phyloP scores from a whole-genome alignment of 768 basidiomycete genomes.

The Agrocybe praecox region DNA sequence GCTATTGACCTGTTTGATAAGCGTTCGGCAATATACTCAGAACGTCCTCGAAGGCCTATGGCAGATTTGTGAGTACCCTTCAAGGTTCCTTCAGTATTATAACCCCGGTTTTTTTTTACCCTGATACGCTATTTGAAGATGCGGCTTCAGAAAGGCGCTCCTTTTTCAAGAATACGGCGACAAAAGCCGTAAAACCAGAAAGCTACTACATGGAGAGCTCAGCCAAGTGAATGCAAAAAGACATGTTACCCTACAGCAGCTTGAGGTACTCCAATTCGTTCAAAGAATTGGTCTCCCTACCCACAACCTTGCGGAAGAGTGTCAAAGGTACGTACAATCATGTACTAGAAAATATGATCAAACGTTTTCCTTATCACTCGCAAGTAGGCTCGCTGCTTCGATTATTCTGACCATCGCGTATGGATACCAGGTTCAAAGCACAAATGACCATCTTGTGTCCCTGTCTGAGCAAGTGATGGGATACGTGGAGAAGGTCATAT shows the following conservation, averaged over 20 bases:
- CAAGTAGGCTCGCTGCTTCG: conserved; percentile 25
- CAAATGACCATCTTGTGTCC: conserved; percentile 31
- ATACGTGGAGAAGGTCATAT: neutral
- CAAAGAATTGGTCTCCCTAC: neutral
- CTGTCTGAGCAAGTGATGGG: neutral
- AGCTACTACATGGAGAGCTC: neutral
- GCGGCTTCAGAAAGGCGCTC: neutral
- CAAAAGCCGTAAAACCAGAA: neutral
- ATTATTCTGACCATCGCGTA: conserved; percentile 34
- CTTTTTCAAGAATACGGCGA: neutral
- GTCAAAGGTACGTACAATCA: neutral
- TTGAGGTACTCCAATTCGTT: neutral
- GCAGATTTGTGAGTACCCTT: neutral
- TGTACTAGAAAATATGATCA: neutral
- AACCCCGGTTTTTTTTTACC: neutral
- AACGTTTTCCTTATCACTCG: no score
- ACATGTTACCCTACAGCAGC: neutral
- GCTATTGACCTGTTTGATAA: no score
- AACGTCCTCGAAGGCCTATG: conserved; percentile 1
- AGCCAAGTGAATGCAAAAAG: neutral
- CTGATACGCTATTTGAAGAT: neutral
- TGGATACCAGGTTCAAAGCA: conserved; percentile 31
- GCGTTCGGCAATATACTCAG: conserved; percentile 5
- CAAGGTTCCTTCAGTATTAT: no score
- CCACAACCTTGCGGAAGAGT: neutral